Evolutionary conservation across 2,329 filamentous ascomycete genomes (phyloP).

Genomic region (Pseudogymnoascus sp.): DNA sequence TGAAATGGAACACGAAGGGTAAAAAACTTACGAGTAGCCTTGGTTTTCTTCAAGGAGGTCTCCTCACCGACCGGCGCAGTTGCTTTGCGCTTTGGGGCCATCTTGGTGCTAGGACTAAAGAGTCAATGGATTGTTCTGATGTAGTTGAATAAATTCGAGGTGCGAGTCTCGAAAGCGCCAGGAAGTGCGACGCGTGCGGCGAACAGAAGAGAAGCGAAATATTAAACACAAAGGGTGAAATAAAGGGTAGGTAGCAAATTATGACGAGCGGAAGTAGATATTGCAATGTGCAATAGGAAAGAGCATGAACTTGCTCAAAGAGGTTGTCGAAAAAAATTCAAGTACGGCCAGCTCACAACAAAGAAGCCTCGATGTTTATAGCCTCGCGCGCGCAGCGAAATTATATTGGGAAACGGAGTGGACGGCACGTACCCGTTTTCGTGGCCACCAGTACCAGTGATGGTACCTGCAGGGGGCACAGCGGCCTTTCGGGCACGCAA

Average conservation of each 20-base stretch:
- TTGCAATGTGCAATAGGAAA: background rate
- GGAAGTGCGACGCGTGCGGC: conserved; percentile 2
- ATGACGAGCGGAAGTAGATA: background rate
- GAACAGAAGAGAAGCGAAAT: background rate
- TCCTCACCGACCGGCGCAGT: background rate
- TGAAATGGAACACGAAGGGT: background rate
- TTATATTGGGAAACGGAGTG: background rate
- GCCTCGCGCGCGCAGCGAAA: conserved; percentile 5
- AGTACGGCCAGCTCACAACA: conserved; percentile 1
- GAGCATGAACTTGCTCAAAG: background rate
- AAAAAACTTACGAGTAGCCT: background rate
- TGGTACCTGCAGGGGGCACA: background rate
- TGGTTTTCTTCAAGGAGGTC: background rate
- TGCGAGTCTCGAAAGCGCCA: background rate
- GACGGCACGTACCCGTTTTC: background rate
- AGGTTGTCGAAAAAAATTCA: conserved; percentile 3
- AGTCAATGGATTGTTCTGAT: conserved; percentile 6
- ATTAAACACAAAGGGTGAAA: background rate
- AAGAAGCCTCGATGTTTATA: conserved; percentile 9
- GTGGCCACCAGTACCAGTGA: background rate
- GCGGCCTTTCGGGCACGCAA: background rate
- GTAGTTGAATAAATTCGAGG: background rate
- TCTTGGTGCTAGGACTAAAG: background rate
- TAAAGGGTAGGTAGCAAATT: background rate
- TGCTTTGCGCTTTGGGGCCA: conserved; percentile 4